Conservation (phyloP, 2,329 filamentous ascomycete species). For the Metarhizium sp. region DNA sequence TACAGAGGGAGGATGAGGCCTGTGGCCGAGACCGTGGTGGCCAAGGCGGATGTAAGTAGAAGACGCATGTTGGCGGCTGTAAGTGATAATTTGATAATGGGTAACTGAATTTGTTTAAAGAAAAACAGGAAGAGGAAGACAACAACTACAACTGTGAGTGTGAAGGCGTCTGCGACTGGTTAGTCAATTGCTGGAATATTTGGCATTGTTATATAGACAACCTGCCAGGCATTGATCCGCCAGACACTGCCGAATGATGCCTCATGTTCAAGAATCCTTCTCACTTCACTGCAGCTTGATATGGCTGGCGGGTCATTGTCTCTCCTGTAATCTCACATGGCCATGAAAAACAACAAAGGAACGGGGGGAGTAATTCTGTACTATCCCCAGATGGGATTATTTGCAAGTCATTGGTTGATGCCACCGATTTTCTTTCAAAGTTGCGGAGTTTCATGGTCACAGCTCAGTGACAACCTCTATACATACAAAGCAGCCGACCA, state of each 20-base stretch:
- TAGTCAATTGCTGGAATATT: no score
- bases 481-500: not conserved
- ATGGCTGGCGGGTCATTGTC: not conserved
- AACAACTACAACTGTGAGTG: no score
- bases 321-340: not conserved
- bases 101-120: no score
- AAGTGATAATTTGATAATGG: not conserved
- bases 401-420: no score
- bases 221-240: not conserved
- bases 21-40: constrained; percentile 3
- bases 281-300: not conserved
- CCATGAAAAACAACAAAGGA: not conserved
- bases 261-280: not conserved
- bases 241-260: not conserved
- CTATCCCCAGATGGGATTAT: no score
- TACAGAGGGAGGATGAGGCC: constrained; percentile 14
- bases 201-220: no score
- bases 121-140: no score
- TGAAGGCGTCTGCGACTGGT: no score
- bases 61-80: not conserved
- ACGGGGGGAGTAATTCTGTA: no score
- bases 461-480: not conserved
- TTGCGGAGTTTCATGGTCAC: no score
- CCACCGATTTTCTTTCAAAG: not conserved
- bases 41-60: not conserved